Percentiles rank a stretch among this genome's conserved stretches.
These are phyloP conservation scores for Tylopilus balloui DNA, from an alignment of 768 basidiomycete species.

Conservation along the genomic window DNA sequence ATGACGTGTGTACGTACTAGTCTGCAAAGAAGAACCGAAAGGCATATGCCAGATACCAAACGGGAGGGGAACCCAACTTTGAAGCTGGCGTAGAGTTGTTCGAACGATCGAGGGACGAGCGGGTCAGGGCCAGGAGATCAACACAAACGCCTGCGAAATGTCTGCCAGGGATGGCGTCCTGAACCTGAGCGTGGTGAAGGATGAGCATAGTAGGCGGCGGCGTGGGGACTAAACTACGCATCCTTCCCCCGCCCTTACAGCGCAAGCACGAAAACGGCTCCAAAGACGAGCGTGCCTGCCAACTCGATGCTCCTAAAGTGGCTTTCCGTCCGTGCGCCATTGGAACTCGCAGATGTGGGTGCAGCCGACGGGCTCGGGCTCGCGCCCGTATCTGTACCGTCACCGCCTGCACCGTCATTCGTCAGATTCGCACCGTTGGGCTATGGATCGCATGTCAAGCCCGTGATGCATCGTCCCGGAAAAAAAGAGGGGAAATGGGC, in stretches of 20 bases:
- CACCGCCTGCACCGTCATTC: conserved; percentile 49
- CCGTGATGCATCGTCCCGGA: too few relatives aligned
- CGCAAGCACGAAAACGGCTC: background rate
- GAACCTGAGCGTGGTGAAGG: too few relatives aligned
- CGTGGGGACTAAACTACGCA: too few relatives aligned
- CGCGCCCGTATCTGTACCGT: conserved; percentile 13
- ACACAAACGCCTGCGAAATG: too few relatives aligned
- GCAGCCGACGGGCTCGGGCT: background rate
- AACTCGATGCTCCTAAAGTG: background rate
- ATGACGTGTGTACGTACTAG: too few relatives aligned
- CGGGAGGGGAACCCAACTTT: too few relatives aligned
- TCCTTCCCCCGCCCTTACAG: background rate
- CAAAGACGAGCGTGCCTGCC: background rate
- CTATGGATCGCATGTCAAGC: conserved; percentile 29
- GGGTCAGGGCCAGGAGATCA: too few relatives aligned
- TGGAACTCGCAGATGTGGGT: conserved; percentile 46
- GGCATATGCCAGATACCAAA: too few relatives aligned
- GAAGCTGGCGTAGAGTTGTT: background rate
- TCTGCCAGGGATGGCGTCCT: too few relatives aligned
- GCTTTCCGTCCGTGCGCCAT: conserved; percentile 19
- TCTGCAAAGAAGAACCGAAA: too few relatives aligned
- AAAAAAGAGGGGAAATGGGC: background rate
- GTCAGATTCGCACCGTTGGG: conserved; percentile 69
- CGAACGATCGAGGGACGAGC: background rate
- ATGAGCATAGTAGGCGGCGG: too few relatives aligned